These are phyloP conservation scores for Trifolium dubium DNA, from an alignment of 306 rosid species.

Conservation along the genomic window DNA sequence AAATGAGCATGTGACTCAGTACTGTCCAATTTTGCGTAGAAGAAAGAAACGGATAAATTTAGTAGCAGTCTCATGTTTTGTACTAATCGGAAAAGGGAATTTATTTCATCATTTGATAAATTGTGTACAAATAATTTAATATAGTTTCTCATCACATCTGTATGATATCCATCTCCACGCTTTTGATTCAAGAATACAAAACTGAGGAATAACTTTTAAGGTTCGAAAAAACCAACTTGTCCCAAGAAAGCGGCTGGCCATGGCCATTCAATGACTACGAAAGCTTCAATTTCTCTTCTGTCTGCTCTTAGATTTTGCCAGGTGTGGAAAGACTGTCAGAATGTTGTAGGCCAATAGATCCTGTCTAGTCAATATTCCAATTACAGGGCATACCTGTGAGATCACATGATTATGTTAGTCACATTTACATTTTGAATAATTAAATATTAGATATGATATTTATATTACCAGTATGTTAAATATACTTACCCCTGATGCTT, in stretches of 20 bases:
- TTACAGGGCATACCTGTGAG: slow-evolving; percentile 71
- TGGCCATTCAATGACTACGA: slow-evolving; percentile 29
- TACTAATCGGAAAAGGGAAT: slow-evolving; percentile 16
- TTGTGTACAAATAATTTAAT: slow-evolving; percentile 50
- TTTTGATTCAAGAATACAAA: slow-evolving; percentile 51
- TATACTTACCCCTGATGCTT: slow-evolving; percentile 76
- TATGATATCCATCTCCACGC: slow-evolving; percentile 44
- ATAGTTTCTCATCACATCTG: slow-evolving; percentile 41
- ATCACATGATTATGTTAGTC: slow-evolving; percentile 51
- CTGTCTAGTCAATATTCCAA: slow-evolving; percentile 88
- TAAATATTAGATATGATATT: slow-evolving; percentile 18
- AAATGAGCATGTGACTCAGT: slow-evolving; percentile 25
- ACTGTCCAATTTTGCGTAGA: slow-evolving; percentile 19
- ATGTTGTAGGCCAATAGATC: slow-evolving; percentile 79
- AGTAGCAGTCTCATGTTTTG: slow-evolving; percentile 31
- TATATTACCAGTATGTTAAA: slow-evolving; percentile 12
- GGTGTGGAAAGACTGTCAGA: slow-evolving; percentile 73
- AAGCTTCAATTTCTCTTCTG: slow-evolving; percentile 51
- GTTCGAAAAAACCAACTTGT: slow-evolving; percentile 38
- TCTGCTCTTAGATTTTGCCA: slow-evolving; percentile 54
- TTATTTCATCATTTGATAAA: slow-evolving; percentile 36
- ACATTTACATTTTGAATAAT: slow-evolving; percentile 16
- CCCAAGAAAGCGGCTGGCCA: slow-evolving; percentile 43
- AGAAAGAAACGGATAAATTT: slow-evolving; percentile 34
- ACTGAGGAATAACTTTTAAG: slow-evolving; percentile 36